A percentile compares a stretch with the other conserved stretches of the same genome.
phyloP scores from a whole-genome alignment of 140 eudicot species.

The Flaveria floridana region DNA sequence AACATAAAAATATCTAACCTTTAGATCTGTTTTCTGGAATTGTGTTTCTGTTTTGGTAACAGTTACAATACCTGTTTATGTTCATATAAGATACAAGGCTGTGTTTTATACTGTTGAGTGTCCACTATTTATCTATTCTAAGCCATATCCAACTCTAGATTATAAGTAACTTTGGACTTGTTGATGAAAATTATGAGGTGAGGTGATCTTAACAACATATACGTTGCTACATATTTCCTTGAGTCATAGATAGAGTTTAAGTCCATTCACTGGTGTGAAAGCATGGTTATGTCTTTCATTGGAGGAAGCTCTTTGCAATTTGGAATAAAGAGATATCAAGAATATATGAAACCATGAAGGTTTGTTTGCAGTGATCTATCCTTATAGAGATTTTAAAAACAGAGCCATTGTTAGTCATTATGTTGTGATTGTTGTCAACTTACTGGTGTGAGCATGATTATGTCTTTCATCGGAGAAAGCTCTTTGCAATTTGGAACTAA shows the following conservation, averaged over 20 bases:
- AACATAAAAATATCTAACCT: not conserved
- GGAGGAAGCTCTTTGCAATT: not conserved
- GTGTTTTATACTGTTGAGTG: conserved; percentile 14
- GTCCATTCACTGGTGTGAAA: conserved; percentile 6
- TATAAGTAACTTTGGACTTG: not conserved
- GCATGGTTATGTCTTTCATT: conserved; percentile 2
- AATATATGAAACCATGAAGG: conserved; percentile 9
- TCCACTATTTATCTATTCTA: not conserved
- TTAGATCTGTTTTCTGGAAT: conserved; percentile 14
- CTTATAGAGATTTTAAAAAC: conserved; percentile 2
- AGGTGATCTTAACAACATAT: conserved; percentile 8
- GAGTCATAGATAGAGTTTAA: conserved; percentile 12
- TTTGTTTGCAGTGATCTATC: conserved; percentile 17
- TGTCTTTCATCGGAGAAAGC: not conserved
- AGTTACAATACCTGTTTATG: conserved; percentile 15
- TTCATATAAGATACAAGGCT: conserved; percentile 14
- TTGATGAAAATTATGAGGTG: conserved; percentile 2
- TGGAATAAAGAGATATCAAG: conserved; percentile 14
- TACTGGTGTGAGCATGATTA: not conserved
- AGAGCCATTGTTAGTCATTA: not conserved
- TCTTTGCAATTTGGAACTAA: not conserved
- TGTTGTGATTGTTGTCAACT: not conserved
- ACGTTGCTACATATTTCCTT: conserved; percentile 17
- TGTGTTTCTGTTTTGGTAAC: conserved; percentile 2
- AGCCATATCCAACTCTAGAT: conserved; percentile 12